Base-by-base conservation (phyloP, 345 rosid genomes). In the Hevea brasiliensis region DNA sequence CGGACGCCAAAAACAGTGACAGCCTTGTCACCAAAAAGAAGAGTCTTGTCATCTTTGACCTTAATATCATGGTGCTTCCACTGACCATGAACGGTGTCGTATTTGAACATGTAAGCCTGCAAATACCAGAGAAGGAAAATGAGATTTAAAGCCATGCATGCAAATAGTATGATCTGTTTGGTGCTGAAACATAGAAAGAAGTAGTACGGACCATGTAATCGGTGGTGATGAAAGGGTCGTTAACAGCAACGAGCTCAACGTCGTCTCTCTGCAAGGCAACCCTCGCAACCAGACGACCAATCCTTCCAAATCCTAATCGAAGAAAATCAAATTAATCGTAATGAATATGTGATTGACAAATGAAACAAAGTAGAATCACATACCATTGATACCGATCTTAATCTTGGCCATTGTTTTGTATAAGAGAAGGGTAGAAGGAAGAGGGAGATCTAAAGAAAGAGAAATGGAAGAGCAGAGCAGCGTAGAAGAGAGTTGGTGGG, bases 211-310 rank as follows among this genome's bases (percentile, higher is more conserved):
- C 92, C 94, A 90, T 88, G 82, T 85, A 87, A 3, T 90, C 92
- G 13, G 90, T 86, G 76, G 92, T 76, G 81, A 88, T 85, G 85
- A 90, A 90, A 35, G 90, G 92, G 78, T 90, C 95, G 75, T 90
- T 90, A 41, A 90, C 84, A 59, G 92, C 89, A 26, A 90, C 95
- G 21, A 90, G 95, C 83, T 87, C 92, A 11, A 88, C 83, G 63
- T 90, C 92, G 63, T 86, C 86, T 51, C 92, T 84, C 74, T 85
- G 87, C 78, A 88, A 77, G 13, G 92, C 92, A 24, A 90, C 90
- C 68, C 85, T 88, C 8, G 89, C 95, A 26, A 88, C 90, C 82
- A 90, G 67, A 56, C 95, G 88, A 4, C 92, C 89, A 71, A 90
- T 90, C 79, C 95, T 90, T 74, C 95, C 92, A 57, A 90, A 90